A percentile compares a stretch with the other conserved stretches of the same genome.
Conservation (phyloP, 2,329 filamentous ascomycete genomes). For the Leptographium lundbergii region DNA sequence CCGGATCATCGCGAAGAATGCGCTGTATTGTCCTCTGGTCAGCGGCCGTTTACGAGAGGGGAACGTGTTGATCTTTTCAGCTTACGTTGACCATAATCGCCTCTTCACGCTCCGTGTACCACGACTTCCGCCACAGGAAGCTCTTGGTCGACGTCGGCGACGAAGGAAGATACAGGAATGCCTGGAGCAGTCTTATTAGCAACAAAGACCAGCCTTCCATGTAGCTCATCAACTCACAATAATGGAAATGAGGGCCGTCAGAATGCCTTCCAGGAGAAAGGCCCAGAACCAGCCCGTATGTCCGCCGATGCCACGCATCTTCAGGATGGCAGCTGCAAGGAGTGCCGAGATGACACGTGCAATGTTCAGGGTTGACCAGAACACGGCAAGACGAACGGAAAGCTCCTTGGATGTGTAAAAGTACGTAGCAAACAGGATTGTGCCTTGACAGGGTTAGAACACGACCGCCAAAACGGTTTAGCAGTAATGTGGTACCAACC, state of each 20-base stretch:
- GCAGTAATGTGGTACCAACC: constrained; percentile 18
- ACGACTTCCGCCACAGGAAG: constrained; percentile 46
- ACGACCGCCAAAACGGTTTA: not conserved
- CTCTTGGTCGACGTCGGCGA: constrained; percentile 55
- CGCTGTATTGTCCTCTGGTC: constrained; percentile 17
- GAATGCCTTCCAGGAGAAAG: constrained; percentile 26
- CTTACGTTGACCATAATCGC: constrained; percentile 52
- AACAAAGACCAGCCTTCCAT: not conserved
- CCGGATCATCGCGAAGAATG: constrained; percentile 39
- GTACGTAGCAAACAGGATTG: constrained; percentile 55
- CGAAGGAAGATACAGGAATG: constrained; percentile 46
- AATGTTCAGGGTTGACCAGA: constrained; percentile 45
- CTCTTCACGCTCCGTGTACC: constrained; percentile 56
- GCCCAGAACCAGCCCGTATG: constrained; percentile 45
- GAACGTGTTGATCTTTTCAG: not conserved
- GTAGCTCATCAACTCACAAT: constrained; percentile 27
- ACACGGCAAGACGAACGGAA: constrained; percentile 52
- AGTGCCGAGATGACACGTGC: constrained; percentile 33
- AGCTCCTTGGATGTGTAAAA: constrained; percentile 61
- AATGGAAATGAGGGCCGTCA: constrained; percentile 27
- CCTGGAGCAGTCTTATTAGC: constrained; percentile 15
- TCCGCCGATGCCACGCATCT: constrained; percentile 35
- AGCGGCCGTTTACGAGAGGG: not conserved
- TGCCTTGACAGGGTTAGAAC: constrained; percentile 12
- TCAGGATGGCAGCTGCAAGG: constrained; percentile 31